Conservation (phyloP, 1,284 basidiomycete species). For the Leucocoprinus gongylophorus region DNA sequence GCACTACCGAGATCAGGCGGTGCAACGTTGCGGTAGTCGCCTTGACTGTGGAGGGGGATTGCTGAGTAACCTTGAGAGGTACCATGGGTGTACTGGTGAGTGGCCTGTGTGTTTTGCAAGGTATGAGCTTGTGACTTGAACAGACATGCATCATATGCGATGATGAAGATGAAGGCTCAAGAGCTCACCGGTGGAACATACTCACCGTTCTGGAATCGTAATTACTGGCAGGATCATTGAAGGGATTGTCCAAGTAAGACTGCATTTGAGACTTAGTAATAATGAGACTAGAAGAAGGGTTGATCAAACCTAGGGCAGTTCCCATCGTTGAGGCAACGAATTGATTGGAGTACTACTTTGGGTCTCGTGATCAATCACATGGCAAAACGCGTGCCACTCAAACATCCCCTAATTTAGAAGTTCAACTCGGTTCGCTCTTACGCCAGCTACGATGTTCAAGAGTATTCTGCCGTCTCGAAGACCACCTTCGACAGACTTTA, state of each 20-base stretch:
- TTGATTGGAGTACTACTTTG: too few species aligned
- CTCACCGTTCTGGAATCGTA: slow-evolving; percentile 7
- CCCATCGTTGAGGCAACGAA: background rate
- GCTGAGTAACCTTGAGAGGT: background rate
- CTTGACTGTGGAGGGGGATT: slow-evolving; percentile 13
- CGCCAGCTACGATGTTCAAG: slow-evolving; percentile 55
- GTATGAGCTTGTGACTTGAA: background rate
- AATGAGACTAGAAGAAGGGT: background rate
- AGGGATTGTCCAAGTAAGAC: slow-evolving; percentile 24
- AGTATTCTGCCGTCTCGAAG: slow-evolving; percentile 62
- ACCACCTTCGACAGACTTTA: slow-evolving; percentile 57
- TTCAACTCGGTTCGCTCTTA: slow-evolving; percentile 20
- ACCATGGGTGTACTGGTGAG: slow-evolving; percentile 3
- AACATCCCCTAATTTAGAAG: slow-evolving; percentile 26
- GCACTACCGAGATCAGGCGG: background rate
- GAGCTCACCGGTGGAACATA: background rate
- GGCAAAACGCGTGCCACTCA: slow-evolving; percentile 28
- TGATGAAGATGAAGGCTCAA: background rate
- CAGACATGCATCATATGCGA: background rate
- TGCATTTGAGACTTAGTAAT: slow-evolving; percentile 15
- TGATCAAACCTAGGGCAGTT: background rate
- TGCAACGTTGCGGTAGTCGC: slow-evolving; percentile 9
- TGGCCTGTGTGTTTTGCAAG: background rate
- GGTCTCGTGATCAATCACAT: slow-evolving; percentile 19
- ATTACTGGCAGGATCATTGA: slow-evolving; percentile 13